phyloP scores from a whole-genome alignment of 129 eudicot species.

The Lonicera japonica region DNA sequence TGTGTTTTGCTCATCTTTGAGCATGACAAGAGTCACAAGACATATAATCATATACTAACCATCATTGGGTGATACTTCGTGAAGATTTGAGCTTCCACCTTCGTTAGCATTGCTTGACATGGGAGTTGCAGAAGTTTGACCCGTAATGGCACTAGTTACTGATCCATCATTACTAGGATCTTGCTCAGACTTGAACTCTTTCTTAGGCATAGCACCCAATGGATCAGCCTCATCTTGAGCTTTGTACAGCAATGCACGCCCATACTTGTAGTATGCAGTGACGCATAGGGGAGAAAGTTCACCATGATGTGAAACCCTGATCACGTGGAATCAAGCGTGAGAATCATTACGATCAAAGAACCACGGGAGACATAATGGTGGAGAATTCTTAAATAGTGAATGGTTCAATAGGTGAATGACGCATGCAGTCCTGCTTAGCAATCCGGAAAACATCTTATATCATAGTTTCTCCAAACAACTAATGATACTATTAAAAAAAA shows the following conservation, averaged over 20 bases:
- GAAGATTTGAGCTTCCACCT: constrained; percentile 34
- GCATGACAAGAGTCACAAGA: not conserved
- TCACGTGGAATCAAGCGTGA: constrained; percentile 5
- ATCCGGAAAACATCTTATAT: too few species aligned
- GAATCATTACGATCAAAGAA: not conserved
- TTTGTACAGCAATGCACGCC: constrained; percentile 85
- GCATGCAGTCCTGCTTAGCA: too few species aligned
- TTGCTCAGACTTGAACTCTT: constrained; percentile 44
- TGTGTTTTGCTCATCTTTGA: not conserved
- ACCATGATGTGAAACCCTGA: constrained; percentile 80
- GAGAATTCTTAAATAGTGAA: too few species aligned
- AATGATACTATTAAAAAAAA: too few species aligned
- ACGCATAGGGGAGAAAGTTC: constrained; percentile 95
- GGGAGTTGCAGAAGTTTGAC: constrained; percentile 43
- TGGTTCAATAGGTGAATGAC: too few species aligned
- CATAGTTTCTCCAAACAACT: too few species aligned
- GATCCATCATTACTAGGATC: constrained; percentile 36
- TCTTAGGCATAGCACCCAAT: constrained; percentile 58
- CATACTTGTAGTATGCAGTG: constrained; percentile 66
- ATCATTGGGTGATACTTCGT: constrained; percentile 30
- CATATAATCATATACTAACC: constrained; percentile 24
- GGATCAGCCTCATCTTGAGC: constrained; percentile 90
- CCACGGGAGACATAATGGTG: not conserved
- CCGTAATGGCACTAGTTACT: constrained; percentile 28
- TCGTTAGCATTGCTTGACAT: constrained; percentile 39